Evolutionary conservation across 208 protist species (phyloP), one percentile per base, ranked within the genome.

Genomic region (Angomonas desouzai): DNA sequence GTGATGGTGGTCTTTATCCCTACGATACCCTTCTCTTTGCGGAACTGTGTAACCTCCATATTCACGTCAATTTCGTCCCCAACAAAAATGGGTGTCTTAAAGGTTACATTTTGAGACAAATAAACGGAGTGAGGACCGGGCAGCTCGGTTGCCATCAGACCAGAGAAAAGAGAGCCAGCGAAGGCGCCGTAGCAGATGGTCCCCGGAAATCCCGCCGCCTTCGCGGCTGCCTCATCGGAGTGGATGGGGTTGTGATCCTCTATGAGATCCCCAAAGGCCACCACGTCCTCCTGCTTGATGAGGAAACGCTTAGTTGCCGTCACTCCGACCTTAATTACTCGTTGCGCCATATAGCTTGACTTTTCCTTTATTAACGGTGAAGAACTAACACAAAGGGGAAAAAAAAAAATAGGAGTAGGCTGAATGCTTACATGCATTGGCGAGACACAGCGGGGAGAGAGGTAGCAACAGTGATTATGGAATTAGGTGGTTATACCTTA

Each of bases 171-270:
- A 34, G 83, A 86, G 25, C 77, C 84, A 25, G 81, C 83, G 30
- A 91, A 73, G 72, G 91, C 85, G 27, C 90, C 90, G 59, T 96
- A 83, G 62, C 81, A 87, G 57, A 96, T 79, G 23, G 77, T 62
- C 27, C 64, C 68, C 2, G 83, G 85, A 58, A 96, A 96, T 0
- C 86, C 83, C 22, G 83, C 89, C 16, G 77, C 75, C 72, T 82
- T 82, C 6, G 85, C 86, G 3, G 83, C 82, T 30, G 45, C 73
- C 27, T 66, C 65, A 60, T 89, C 79, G 40, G 69, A 72, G 66
- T 94, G 88, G 49, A 94, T 91, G 25, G 85, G 85, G 66, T 94
- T 94, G 72, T 79, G 70, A 53, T 94, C 88, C 20, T 79, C 81
- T 32, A 91, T 79, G 25, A 94, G 66, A 36, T 79, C 70, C 7